A percentile compares a stretch with the other conserved stretches of the same genome.
These are phyloP conservation scores for Beta corolliflora DNA, from an alignment of 179 eudicot species.

Conservation along the genomic window DNA sequence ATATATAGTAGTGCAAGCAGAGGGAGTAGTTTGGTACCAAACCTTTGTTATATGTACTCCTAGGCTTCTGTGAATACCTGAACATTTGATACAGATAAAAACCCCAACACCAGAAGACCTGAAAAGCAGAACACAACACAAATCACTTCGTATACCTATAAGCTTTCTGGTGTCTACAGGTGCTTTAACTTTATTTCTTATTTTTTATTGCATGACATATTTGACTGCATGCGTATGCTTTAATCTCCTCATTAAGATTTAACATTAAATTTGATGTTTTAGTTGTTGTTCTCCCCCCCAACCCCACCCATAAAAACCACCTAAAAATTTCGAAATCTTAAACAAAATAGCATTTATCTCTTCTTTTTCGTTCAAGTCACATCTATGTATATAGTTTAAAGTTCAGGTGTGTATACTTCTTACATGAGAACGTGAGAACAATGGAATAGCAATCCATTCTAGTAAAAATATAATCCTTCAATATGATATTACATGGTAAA, in stretches of 20 bases:
- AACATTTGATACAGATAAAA: constrained; percentile 95
- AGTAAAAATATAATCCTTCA: too few relatives aligned
- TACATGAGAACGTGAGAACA: too few relatives aligned
- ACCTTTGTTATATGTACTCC: constrained; percentile 99
- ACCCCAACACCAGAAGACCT: constrained; percentile 83
- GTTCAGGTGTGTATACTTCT: too few relatives aligned
- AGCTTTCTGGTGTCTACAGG: background rate
- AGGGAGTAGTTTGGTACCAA: constrained; percentile 1
- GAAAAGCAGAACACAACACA: constrained; percentile 19
- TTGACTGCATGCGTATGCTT: constrained; percentile 2
- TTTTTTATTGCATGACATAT: background rate
- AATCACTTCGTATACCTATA: background rate
- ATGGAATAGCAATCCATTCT: too few relatives aligned
- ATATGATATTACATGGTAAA: too few relatives aligned
- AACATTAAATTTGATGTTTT: background rate
- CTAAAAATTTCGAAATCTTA: too few relatives aligned
- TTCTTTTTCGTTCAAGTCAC: background rate
- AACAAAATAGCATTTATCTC: background rate
- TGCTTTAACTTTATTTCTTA: background rate
- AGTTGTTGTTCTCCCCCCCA: background rate
- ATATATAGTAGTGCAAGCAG: too few relatives aligned
- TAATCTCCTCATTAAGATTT: background rate
- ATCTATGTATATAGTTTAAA: too few relatives aligned
- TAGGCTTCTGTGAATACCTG: constrained; percentile 96
- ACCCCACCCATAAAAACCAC: too few relatives aligned